These are phyloP conservation scores for Aspergillus hiratsukae DNA, from an alignment of 2,329 filamentous ascomycete species.

Conservation along the genomic window DNA sequence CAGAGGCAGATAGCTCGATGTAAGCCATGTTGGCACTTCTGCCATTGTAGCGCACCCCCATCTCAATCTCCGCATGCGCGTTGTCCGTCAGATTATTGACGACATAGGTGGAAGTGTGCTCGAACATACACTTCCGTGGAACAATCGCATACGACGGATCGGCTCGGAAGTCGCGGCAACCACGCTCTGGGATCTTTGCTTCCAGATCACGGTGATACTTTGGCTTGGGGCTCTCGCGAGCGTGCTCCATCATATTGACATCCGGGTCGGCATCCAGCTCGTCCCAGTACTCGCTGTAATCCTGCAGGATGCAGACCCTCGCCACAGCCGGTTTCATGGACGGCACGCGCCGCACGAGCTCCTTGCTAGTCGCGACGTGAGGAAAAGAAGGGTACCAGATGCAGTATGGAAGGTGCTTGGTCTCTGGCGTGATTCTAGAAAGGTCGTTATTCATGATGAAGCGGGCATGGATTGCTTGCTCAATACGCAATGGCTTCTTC, in stretches of 20 bases:
- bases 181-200: background rate
- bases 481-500: background rate
- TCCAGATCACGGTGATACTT: background rate
- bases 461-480: background rate
- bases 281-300: background rate
- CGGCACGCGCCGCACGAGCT: background rate
- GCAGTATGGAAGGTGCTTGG: background rate
- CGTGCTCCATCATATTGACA: background rate
- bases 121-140: too few species aligned
- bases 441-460: constrained; percentile 1
- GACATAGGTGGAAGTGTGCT: background rate
- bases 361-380: background rate
- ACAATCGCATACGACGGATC: too few species aligned
- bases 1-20: background rate
- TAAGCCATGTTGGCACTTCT: background rate
- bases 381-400: background rate
- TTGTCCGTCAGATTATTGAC: background rate
- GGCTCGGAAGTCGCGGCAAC: background rate
- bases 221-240: background rate
- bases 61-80: background rate
- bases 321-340: background rate
- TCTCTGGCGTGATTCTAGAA: background rate
- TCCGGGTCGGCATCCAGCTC: background rate
- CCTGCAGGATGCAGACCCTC: background rate
- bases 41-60: background rate